Evolutionary conservation across 2,329 filamentous ascomycete genomes (phyloP).

Genomic region (Aspergillus versicolor): DNA sequence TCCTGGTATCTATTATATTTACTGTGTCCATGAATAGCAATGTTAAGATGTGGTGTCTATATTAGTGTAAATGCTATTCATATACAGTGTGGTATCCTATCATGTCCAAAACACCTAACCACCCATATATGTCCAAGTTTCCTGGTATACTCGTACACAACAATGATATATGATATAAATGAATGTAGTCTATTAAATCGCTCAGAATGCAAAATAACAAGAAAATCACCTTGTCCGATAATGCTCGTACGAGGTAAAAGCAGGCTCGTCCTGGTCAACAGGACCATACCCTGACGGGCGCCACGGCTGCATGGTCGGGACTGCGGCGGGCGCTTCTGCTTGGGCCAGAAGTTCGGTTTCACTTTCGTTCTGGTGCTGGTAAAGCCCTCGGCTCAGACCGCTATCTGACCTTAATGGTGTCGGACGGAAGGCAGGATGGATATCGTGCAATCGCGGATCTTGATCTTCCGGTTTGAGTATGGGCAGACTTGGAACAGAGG

Average conservation of each 20-base stretch:
- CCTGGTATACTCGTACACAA: not conserved
- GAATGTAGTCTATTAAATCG: constrained; percentile 4
- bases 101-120: constrained; percentile 6
- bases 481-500: constrained; percentile 34
- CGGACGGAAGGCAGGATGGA: constrained; percentile 40
- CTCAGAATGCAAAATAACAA: not conserved
- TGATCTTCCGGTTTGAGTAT: constrained; percentile 27
- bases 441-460: constrained; percentile 22
- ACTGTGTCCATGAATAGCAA: not conserved
- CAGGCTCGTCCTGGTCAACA: constrained; percentile 35
- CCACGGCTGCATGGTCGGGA: constrained; percentile 33
- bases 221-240: constrained; percentile 27
- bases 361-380: constrained; percentile 40
- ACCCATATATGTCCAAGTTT: not conserved
- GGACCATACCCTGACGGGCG: constrained; percentile 37
- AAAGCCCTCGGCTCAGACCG: constrained; percentile 26
- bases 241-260: constrained; percentile 35
- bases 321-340: constrained; percentile 31
- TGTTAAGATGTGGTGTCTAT: not conserved
- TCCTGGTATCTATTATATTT: not conserved
- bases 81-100: constrained; percentile 9
- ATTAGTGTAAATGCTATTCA: not conserved
- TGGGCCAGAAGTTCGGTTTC: constrained; percentile 38
- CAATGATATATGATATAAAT: not conserved
- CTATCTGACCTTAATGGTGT: constrained; percentile 28